Conservation (phyloP, 495 filamentous ascomycete species). For the Filosporella fistucella region DNA sequence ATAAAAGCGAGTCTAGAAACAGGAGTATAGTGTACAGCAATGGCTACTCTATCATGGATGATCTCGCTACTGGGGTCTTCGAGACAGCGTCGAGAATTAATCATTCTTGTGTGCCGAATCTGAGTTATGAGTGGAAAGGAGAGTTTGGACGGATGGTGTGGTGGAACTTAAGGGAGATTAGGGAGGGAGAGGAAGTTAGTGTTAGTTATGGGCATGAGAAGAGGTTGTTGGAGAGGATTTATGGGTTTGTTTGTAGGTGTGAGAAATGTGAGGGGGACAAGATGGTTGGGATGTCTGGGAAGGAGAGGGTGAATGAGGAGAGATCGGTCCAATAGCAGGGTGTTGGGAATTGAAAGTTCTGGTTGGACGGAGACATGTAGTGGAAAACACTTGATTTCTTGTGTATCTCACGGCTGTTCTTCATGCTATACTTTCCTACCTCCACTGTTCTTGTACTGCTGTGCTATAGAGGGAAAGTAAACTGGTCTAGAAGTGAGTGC, state of each 20-base stretch:
- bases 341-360: too few relatives aligned
- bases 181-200: conserved; percentile 20
- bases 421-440: too few relatives aligned
- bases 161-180: conserved; percentile 13
- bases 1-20: conserved; percentile 3
- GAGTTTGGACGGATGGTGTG: conserved; percentile 12
- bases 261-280: conserved; percentile 14
- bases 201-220: conserved; percentile 20
- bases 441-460: too few relatives aligned
- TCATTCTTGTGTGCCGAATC: conserved; percentile 22
- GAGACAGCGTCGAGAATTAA: conserved; percentile 18
- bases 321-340: too few relatives aligned
- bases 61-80: conserved; percentile 13
- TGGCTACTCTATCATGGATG: conserved; percentile 11
- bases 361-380: too few relatives aligned
- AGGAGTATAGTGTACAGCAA: conserved; percentile 16
- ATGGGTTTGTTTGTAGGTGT: conserved; percentile 21
- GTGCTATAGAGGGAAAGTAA: too few relatives aligned
- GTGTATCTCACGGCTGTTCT: too few relatives aligned
- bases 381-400: too few relatives aligned
- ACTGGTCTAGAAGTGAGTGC: too few relatives aligned
- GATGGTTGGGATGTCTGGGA: not conserved
- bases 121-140: conserved; percentile 7
- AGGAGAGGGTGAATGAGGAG: not conserved
- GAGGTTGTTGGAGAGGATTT: conserved; percentile 9